Base-by-base conservation (phyloP, 352 stramenopile species). In the Pythium biforme region DNA sequence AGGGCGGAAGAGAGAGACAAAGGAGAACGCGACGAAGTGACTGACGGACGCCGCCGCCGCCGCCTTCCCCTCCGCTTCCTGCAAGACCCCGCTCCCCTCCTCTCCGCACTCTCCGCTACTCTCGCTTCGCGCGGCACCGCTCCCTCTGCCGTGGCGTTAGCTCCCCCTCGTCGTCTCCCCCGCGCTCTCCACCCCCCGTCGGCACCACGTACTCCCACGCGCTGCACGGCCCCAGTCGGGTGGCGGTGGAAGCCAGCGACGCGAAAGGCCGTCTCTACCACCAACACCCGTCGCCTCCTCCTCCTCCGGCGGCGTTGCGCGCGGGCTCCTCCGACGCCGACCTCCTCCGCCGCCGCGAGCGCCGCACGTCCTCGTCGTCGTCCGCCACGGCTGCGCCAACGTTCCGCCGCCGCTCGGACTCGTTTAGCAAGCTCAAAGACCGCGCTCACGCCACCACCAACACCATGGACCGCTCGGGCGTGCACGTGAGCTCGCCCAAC, bases 171-270 rank as follows among this genome's bases (percentile, higher is more conserved):
- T 29, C 37, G 1, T 17, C 12, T 43, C 37, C 17, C 6, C 12
- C 15, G 15, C 34, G 10, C 22, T 17, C 5, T 33, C 29, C 20
- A 33, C 23, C 33, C 40, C 26, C 55, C n/a, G 15, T 26, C 25
- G 49, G 31, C 62, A 69, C 62, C 48, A 69, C 62, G 62, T 61
- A 69, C 39, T 50, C 62, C 19, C 62, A 64, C 48, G 62, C 62
- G 43, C 41, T 69, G 17, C 62, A 69, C 55, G 55, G 55, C n/a
- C 20, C 40, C 22, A 64, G 55, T 47, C 62, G 62, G 22, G 62
- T 43, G 55, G 41, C 49, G 46, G 54, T 68, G 45, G 31, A 26
- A n/a, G 17, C 45, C 40, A 39, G 46, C 61, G 48, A 48, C 33
- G 20, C 27, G 14, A 33, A 19, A 2, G 11, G 20, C n/a, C 22